phyloP scores from a whole-genome alignment of 108 stramenopile species.

The Skeletonema costatum region DNA sequence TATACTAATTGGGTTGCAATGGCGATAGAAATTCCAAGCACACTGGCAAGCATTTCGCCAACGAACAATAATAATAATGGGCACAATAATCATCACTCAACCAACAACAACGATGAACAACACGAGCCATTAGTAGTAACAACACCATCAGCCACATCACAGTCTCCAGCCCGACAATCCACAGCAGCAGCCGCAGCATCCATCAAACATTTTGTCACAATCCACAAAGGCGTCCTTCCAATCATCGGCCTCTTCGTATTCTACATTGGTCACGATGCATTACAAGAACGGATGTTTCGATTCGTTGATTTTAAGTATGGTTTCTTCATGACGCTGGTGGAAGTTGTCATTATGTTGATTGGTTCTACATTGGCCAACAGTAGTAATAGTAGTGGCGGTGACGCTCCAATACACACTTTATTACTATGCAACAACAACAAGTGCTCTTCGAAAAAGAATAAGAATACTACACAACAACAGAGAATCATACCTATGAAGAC shows the following conservation, averaged over 20 bases:
- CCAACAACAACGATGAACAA: background rate
- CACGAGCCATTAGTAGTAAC: background rate
- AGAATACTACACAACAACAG: background rate
- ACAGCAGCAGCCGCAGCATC: background rate
- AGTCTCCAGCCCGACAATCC: background rate
- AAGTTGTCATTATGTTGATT: constrained; percentile 39
- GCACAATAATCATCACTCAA: background rate
- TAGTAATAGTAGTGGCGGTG: background rate
- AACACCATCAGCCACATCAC: background rate
- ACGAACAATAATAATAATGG: background rate
- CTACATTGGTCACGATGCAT: constrained; percentile 47
- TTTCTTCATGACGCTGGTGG: constrained; percentile 47
- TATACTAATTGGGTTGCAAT: background rate
- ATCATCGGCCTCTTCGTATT: constrained; percentile 42
- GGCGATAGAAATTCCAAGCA: background rate
- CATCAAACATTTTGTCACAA: constrained; percentile 1
- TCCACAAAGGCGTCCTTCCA: background rate
- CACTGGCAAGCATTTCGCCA: background rate
- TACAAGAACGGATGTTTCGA: constrained; percentile 51
- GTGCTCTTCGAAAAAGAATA: background rate
- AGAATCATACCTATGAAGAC: background rate
- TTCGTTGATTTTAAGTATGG: constrained; percentile 37
- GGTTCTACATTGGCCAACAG: constrained; percentile 3
- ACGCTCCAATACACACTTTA: background rate
- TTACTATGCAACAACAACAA: background rate